A percentile compares a stretch with the other conserved stretches of the same genome.
These are phyloP conservation scores for Tuber borchii DNA, from an alignment of 495 filamentous ascomycete genomes.

Conservation along the genomic window DNA sequence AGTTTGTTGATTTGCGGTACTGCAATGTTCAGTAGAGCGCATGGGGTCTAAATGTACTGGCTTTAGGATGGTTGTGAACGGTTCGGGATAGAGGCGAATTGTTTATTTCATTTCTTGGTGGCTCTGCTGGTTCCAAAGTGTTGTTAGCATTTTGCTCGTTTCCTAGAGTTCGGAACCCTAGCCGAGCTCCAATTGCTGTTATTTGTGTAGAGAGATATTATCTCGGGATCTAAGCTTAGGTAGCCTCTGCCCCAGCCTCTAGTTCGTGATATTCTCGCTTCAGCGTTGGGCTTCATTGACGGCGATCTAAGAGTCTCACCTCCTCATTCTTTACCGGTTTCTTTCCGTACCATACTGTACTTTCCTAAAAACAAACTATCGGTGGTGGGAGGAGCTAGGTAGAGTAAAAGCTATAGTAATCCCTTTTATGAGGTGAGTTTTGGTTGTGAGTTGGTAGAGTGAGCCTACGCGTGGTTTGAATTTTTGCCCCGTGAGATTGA, in stretches of 20 bases:
- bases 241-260: background rate
- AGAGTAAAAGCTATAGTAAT: background rate
- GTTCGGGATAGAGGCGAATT: background rate
- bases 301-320: background rate
- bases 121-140: background rate
- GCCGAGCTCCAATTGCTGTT: background rate
- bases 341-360: background rate
- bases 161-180: background rate
- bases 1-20: background rate
- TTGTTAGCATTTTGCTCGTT: background rate
- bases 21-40: background rate
- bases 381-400: background rate
- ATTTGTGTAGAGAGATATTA: background rate
- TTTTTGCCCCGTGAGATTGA: background rate
- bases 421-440: background rate
- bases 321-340: background rate
- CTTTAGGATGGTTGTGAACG: background rate
- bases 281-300: background rate
- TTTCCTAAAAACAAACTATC: background rate
- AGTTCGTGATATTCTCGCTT: background rate
- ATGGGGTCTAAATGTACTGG: background rate
- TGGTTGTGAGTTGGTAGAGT: background rate
- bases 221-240: background rate
- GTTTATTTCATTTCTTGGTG: background rate
- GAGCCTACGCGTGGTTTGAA: background rate